Evolutionary conservation across 2,329 filamentous ascomycete species (phyloP), one percentile per base, ranked within the genome.

Genomic region (Diplodia seriata): DNA sequence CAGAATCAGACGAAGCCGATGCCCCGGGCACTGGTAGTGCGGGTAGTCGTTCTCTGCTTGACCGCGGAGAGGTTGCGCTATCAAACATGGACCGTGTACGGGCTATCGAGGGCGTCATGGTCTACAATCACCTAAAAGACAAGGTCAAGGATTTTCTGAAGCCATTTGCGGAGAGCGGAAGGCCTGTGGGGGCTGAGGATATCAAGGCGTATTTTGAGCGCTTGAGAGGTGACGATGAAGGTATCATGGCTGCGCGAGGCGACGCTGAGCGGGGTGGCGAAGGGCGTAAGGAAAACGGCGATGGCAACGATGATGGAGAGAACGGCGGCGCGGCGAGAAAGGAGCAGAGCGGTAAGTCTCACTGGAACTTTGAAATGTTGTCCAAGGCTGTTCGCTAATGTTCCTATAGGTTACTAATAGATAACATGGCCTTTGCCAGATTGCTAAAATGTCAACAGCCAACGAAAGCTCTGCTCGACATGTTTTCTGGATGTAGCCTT

Each of bases 151-250:
- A 90, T 0, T 98, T 99, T 77, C 88, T 99, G 74, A 89, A 94
- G 80, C 91, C 96, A 53, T 99, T 97, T 77, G 95, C 95, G 0
- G 93, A 97, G 76, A 96, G 90, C 70, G 94, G 94, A 0, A 84
- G 91, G 78, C 89, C 92, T 0, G 94, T 99, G 26, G 90, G 93
- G 1, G 94, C 94, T 0, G 95, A 99, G 76, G 94, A 98, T 79
- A 95, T 99, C 80, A 99, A 97, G 79, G 88, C 88, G 2, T 97
- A 97, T 78, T 99, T 99, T 85, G 94, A 94, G 63, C 94, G 95
- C 81, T 81, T 99, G 72, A 87, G 95, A 70, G 95, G 95, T 68
- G 95, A 98, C 78, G 91, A 93, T 54, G 83, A 91, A 73, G 91
- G 84, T 0, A 92, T 93, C 33, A 72, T 74, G 71, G 76, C 76